Base-by-base conservation (phyloP, 164 flowering plant genomes). In the Magnolia officinalis region DNA sequence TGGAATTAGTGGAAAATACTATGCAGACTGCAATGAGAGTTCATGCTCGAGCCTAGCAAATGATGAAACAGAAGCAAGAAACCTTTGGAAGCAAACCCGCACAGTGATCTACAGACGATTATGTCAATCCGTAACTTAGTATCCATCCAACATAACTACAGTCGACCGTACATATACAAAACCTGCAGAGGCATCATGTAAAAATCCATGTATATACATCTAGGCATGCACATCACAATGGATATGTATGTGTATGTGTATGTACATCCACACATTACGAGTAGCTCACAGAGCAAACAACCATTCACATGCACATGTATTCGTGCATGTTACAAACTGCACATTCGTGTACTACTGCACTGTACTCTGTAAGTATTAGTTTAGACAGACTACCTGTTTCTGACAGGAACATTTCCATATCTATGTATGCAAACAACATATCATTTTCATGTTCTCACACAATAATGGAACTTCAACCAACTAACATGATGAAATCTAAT, bases 1-100 rank as follows among this genome's bases (percentile, higher is more conserved):
- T 77, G 98, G 96, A n/a, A 78, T 84, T 50, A 90, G 86, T 78
- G 99, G 99, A 50, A 90, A 85, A 78, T 94, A 92, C 79, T 93
- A 88, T 78, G 91, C 88, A 75, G 99, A 96, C 80, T 96, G 99
- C 74, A 96, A 96, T 71, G 97, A 96, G 81, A 84, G 82, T 50
- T 77, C 78, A 76, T 89, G 93, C 82, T 91, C 98, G 52, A 69
- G 81, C 55, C 84, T 92, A 24, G 98, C 98, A 29, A 86, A 86
- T 77, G 97, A 96, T 81, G 91, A 88, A 52, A 71, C 70, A 37
- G 86, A 84, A 80, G 94, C 97, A 4, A 84, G 77, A 7, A 85
- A 85, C 79, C 88, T 96, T 10, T 90, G 95, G 94, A 88, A 81
- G 75, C 91, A 88, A 75, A 92, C 90, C 13, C 86, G 80, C 59